Conservation (phyloP, 2,329 filamentous ascomycete species). For the Microdochium paspali region DNA sequence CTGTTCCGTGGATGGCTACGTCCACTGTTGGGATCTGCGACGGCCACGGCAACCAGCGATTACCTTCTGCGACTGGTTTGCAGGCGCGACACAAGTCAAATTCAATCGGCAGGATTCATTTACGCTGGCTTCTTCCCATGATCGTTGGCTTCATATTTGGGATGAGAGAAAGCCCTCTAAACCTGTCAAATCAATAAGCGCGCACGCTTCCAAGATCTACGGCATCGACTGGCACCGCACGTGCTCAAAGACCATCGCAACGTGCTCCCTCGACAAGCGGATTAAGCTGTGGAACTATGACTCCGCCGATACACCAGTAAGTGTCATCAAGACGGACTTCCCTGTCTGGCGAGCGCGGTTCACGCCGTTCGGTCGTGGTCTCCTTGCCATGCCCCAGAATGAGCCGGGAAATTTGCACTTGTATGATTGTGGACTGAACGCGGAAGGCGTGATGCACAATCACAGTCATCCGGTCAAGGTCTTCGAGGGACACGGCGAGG, state of each 20-base stretch:
- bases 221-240: slow-evolving; percentile 90
- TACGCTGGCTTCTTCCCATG: slow-evolving; percentile 83
- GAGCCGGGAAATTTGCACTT: slow-evolving; percentile 78
- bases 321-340: slow-evolving; percentile 72
- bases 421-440: slow-evolving; percentile 46
- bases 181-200: slow-evolving; percentile 75
- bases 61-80: slow-evolving; percentile 87
- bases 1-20: slow-evolving; percentile 85
- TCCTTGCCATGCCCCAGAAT: slow-evolving; percentile 87
- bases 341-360: slow-evolving; percentile 88
- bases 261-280: slow-evolving; percentile 83
- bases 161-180: slow-evolving; percentile 71
- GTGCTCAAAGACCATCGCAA: slow-evolving; percentile 61
- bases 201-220: slow-evolving; percentile 89
- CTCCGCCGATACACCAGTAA: slow-evolving; percentile 57
- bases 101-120: slow-evolving; percentile 85
- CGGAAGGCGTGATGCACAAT: background rate
- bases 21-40: slow-evolving; percentile 86
- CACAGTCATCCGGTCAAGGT: slow-evolving; percentile 38
- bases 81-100: slow-evolving; percentile 89
- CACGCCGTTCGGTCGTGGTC: slow-evolving; percentile 78
- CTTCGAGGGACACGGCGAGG: slow-evolving; percentile 48
- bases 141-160: slow-evolving; percentile 82
- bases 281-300: slow-evolving; percentile 89
- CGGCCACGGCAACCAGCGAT: slow-evolving; percentile 63